Conservation (phyloP, 1,139 yeast species). For the Blastobotrys buckinghamii region DNA sequence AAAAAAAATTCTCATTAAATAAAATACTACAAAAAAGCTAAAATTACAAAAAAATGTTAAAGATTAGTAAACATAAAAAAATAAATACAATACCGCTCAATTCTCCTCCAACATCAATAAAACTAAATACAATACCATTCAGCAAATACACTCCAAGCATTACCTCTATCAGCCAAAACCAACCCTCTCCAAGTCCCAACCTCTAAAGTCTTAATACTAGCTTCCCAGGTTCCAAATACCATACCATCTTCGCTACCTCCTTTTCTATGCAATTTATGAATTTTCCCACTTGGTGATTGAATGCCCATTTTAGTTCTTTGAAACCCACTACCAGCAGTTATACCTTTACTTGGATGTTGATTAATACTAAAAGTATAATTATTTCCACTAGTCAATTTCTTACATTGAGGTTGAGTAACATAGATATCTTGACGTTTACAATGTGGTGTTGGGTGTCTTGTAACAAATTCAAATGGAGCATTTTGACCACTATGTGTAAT, state of each 20-base stretch:
- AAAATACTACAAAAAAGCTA: no score
- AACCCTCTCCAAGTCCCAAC: conserved; percentile 79
- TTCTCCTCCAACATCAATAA: no score
- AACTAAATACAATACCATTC: conserved; percentile 68
- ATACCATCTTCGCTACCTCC: conserved; percentile 31
- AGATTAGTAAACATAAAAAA: no score
- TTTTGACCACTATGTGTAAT: conserved; percentile 66
- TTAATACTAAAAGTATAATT: conserved; percentile 58
- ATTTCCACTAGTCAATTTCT: conserved; percentile 49
- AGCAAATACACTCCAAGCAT: conserved; percentile 85
- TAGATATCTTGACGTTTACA: conserved; percentile 71
- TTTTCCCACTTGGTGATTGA: conserved; percentile 80
- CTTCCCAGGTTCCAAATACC: conserved; percentile 48
- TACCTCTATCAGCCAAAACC: conserved; percentile 71
- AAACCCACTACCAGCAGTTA: conserved; percentile 40
- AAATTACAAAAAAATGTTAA: no score
- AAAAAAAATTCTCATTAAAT: no score
- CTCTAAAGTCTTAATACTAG: conserved; percentile 57
- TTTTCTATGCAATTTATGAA: conserved; percentile 51
- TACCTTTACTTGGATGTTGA: conserved; percentile 60
- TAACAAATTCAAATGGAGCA: conserved; percentile 58
- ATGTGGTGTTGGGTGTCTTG: conserved; percentile 64
- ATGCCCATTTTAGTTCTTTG: conserved; percentile 53
- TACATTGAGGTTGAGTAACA: conserved; percentile 77
- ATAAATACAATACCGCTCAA: no score